Evolutionary conservation across 805 yeast genomes (phyloP).

Genomic region (Tetrapisispora fleetii): DNA sequence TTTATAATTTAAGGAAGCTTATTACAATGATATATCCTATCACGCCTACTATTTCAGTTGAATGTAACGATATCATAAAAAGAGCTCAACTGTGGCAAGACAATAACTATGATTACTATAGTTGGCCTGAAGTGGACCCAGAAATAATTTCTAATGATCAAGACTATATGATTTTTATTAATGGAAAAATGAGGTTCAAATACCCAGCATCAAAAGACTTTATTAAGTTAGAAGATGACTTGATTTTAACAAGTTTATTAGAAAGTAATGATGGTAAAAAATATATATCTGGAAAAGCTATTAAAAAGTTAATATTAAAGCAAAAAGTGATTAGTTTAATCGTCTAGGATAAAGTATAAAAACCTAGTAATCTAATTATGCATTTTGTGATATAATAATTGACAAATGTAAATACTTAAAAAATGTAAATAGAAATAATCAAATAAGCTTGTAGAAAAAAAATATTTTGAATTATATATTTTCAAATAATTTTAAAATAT

Average conservation of each 20-base stretch:
- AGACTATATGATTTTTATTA: constrained; percentile 52
- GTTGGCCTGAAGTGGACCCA: constrained; percentile 54
- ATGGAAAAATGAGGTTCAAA: constrained; percentile 58
- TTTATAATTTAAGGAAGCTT: constrained; percentile 43
- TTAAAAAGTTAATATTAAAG: constrained; percentile 49
- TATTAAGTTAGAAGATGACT: constrained; percentile 26
- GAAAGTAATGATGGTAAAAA: constrained; percentile 31
- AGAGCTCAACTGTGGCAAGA: constrained; percentile 6
- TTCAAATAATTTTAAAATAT: neutral
- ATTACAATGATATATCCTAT: constrained; percentile 67
- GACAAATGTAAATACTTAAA: no score
- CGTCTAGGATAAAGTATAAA: neutral
- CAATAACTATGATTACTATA: constrained; percentile 25
- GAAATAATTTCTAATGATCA: constrained; percentile 30
- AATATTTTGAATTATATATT: neutral
- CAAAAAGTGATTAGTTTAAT: constrained; percentile 40
- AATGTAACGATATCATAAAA: constrained; percentile 52
- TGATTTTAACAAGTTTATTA: constrained; percentile 31
- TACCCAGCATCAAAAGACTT: constrained; percentile 32
- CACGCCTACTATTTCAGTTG: constrained; percentile 75
- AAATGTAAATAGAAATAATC: neutral
- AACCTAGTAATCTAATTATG: no score
- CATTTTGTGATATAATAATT: no score
- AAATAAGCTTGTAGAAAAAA: neutral
- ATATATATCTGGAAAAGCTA: constrained; percentile 32